A percentile compares a stretch with the other conserved stretches of the same genome.
Evolutionary conservation across 768 basidiomycete species (phyloP).

Genomic region (Wakefieldia striispora): DNA sequence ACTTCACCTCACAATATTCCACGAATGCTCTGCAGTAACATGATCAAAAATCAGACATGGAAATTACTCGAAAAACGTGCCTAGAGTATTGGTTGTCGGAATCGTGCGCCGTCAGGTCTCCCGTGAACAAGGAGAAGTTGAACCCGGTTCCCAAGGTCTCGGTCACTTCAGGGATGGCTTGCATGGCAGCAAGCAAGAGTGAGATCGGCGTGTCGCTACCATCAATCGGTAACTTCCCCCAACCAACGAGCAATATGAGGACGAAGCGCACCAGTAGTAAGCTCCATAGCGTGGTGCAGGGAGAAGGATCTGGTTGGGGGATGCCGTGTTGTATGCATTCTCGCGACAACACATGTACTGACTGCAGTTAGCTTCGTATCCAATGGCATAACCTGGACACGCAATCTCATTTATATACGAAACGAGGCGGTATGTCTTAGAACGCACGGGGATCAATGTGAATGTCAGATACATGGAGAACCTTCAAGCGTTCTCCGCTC

Average conservation of each 20-base stretch:
- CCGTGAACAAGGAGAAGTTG: conserved; percentile 66
- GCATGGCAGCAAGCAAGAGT: conserved; percentile 53
- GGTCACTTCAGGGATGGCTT: conserved; percentile 65
- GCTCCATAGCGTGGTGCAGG: conserved; percentile 67
- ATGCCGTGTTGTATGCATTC: conserved; percentile 45
- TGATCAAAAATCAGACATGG: background rate
- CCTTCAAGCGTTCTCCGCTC: conserved; percentile 45
- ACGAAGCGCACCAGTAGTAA: conserved; percentile 9
- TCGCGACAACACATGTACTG: conserved; percentile 60
- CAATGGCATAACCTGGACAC: conserved; percentile 58
- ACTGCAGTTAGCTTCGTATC: conserved; percentile 68
- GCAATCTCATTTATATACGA: background rate
- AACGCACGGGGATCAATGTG: conserved; percentile 50
- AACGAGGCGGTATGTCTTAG: too few relatives aligned
- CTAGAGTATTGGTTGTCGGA: conserved; percentile 61
- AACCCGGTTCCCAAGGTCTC: conserved; percentile 59
- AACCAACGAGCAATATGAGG: too few relatives aligned
- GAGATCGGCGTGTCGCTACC: conserved; percentile 59
- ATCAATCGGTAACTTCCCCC: background rate
- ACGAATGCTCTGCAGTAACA: conserved; percentile 47
- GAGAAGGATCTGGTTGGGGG: conserved; percentile 44
- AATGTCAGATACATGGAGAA: conserved; percentile 48
- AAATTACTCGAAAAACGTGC: conserved; percentile 21
- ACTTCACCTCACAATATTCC: conserved; percentile 54
- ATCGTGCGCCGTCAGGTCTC: conserved; percentile 74